These are phyloP conservation scores for Colletotrichum aenigma DNA, from an alignment of 2,329 filamentous ascomycete species.

Conservation along the genomic window DNA sequence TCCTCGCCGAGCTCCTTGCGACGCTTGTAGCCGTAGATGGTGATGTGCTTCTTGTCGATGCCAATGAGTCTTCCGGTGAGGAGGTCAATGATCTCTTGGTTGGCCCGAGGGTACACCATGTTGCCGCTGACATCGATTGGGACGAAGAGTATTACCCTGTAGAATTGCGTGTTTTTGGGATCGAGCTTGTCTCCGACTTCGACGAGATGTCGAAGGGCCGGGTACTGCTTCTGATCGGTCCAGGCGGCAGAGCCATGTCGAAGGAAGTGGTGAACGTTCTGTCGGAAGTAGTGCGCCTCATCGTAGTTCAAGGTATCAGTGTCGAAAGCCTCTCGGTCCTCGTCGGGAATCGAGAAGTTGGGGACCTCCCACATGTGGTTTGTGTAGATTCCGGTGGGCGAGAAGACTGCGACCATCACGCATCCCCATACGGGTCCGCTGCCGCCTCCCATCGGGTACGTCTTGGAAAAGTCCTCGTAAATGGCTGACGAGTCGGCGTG, in stretches of 20 bases:
- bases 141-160: conserved; percentile 1
- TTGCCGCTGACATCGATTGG: not conserved
- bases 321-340: not conserved
- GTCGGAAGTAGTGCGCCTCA: not conserved
- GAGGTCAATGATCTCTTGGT: not conserved
- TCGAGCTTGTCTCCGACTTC: not conserved
- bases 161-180: not conserved
- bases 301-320: not conserved
- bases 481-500: not conserved
- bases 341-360: not conserved
- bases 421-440: conserved; percentile 21
- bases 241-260: not conserved
- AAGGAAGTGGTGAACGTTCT: conserved; percentile 10
- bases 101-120: not conserved
- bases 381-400: conserved; percentile 14
- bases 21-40: not conserved
- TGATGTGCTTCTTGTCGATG: not conserved
- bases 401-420: conserved; percentile 6
- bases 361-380: conserved; percentile 22
- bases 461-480: not conserved
- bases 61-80: not conserved
- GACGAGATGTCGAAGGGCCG: not conserved
- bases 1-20: not conserved
- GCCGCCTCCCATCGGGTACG: conserved; percentile 6
- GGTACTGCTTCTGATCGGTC: not conserved